A percentile compares a stretch with the other conserved stretches of the same genome.
These are phyloP conservation scores for Shiraia sp. DNA, from an alignment of 2,329 filamentous ascomycete species.

Conservation along the genomic window DNA sequence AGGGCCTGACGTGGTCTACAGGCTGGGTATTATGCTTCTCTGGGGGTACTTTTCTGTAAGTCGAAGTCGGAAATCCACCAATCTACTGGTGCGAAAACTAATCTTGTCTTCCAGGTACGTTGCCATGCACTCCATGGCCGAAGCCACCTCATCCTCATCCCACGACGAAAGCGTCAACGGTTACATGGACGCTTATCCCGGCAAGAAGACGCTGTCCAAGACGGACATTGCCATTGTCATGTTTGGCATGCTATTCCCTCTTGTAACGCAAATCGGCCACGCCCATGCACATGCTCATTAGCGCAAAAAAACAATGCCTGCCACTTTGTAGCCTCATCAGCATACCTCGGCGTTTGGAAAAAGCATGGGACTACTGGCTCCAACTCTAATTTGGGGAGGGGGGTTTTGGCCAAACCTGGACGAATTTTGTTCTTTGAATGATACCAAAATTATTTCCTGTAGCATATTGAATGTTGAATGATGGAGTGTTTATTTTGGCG, in stretches of 20 bases:
- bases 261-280: conserved; percentile 78
- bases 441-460: conserved; percentile 8
- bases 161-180: conserved; percentile 48
- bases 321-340: not conserved
- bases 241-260: conserved; percentile 75
- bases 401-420: too few species aligned
- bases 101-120: conserved; percentile 72
- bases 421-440: conserved; percentile 1
- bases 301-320: not conserved
- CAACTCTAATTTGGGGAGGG: too few species aligned
- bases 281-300: conserved; percentile 55
- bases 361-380: too few species aligned
- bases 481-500: too few species aligned
- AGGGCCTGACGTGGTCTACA: conserved; percentile 79
- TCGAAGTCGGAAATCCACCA: too few species aligned
- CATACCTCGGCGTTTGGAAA: too few species aligned
- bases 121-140: conserved; percentile 98
- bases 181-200: conserved; percentile 58
- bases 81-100: too few species aligned
- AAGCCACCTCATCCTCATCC: conserved; percentile 55
- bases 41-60: conserved; percentile 91
- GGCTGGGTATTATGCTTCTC: conserved; percentile 94
- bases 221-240: conserved; percentile 66
- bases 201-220: conserved; percentile 54
- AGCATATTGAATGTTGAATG: not conserved